Conservation (phyloP, 2,329 filamentous ascomycete species). For the Ophiostoma sp. region DNA sequence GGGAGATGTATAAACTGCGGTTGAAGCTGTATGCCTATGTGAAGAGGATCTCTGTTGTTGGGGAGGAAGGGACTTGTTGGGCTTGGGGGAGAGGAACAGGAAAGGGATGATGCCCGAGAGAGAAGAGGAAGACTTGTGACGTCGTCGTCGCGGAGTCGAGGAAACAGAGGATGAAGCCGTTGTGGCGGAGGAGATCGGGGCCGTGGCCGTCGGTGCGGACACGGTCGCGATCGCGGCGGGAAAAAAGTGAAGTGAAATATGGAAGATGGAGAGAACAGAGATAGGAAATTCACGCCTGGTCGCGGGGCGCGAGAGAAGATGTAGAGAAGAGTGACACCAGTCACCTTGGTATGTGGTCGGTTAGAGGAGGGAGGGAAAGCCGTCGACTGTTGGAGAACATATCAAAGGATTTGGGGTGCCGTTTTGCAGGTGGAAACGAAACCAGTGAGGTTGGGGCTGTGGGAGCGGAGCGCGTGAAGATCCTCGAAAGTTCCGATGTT, state of each 20-base stretch:
- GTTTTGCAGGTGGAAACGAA: slow-evolving; percentile 36
- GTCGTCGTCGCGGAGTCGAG: slow-evolving; percentile 29
- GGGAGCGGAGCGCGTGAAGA: background rate
- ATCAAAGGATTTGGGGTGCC: slow-evolving; percentile 42
- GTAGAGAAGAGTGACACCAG: slow-evolving; percentile 48
- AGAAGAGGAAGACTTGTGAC: slow-evolving; percentile 30
- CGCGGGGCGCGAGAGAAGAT: slow-evolving; percentile 48
- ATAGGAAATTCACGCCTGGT: slow-evolving; percentile 42
- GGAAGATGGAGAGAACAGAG: background rate
- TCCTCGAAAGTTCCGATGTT: slow-evolving; percentile 31
- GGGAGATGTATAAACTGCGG: slow-evolving; percentile 15
- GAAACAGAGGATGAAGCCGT: slow-evolving; percentile 28
- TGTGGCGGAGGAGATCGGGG: slow-evolving; percentile 29
- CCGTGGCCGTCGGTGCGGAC: slow-evolving; percentile 31
- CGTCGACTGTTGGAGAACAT: slow-evolving; percentile 60
- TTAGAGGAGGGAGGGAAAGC: slow-evolving; percentile 56
- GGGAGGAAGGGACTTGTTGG: slow-evolving; percentile 24
- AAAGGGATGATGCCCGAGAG: slow-evolving; percentile 28
- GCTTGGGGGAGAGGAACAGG: slow-evolving; percentile 29
- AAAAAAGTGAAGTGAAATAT: background rate
- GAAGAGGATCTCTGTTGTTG: slow-evolving; percentile 20
- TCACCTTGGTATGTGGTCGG: slow-evolving; percentile 65
- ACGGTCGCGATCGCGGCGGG: slow-evolving; percentile 29
- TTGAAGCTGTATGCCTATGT: slow-evolving; percentile 20
- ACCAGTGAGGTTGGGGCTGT: background rate